Evolutionary conservation across 441 rosid genomes (phyloP), one percentile per base, ranked within the genome.

Genomic region (Isatis lusitanica): DNA sequence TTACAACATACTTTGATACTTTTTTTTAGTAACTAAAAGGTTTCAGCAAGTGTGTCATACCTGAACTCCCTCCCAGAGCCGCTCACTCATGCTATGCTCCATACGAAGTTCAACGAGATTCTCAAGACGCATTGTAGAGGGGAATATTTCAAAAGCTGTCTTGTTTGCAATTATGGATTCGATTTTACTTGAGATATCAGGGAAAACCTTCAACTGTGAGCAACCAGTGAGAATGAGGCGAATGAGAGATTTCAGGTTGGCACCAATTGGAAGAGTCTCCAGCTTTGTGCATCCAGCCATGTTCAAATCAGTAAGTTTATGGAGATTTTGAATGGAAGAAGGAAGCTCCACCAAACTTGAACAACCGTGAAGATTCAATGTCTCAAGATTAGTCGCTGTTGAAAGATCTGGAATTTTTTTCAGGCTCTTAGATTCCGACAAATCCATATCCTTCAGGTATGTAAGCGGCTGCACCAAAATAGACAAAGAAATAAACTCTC

Each of bases 311-410:
- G 9, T 36, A 11, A 80, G 66, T 18, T 63, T 36, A 6, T 52
- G 8, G 9, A 73, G 50, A 35, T 63, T 33, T 1, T 38, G 40
- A 71, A 79, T 8, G 1, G 57, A 73, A 5, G 78, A 66, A 2
- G 75, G 39, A 44, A 63, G 55, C 30, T 63, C 51, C 30, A 46
- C 55, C 68, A 63, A 46, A 35, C 68, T 46, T 28, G 55, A 63
- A 63, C 68, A 63, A 42, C 58, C 42, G 0, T 21, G 21, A 17
- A 83, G 70, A 7, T 62, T 75, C 13, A 83, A 4, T 18, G 60
- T 78, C 68, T 83, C 80, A 2, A 85, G 79, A 66, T 73, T 47
- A n/a, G 31, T 47, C 1, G 74, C 74, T 7, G 13, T 9, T 15
- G 74, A 60, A 70, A 70, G 60, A 38, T 83, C 52, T 17, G 84